Base-by-base conservation (phyloP, 768 basidiomycete genomes). In the Lactarius sanguifluus region DNA sequence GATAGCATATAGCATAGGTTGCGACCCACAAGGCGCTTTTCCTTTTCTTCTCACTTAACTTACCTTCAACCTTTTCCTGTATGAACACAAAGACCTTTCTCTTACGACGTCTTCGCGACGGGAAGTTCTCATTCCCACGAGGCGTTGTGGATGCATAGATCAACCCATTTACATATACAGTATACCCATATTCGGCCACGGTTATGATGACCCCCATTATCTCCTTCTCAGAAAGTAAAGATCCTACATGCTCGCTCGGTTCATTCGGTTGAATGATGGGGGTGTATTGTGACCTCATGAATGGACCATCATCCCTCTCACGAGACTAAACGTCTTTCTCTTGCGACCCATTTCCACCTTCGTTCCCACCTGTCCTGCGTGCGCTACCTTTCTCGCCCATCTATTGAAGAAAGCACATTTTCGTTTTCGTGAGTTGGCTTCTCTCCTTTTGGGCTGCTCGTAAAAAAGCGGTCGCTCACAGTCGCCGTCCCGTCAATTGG, bases 381-480 rank as follows among this genome's bases (percentile, higher is more conserved):
- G 8, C 60, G 20, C 23, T 16, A 25, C 47, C 28, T 5, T 58
- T 16, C 40, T 34, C 16, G 45, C 45, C n/a, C 8, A 1, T 32
- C 20, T 66, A 50, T 59, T 30, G 20, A 12, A 13, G 9, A n/a
- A 54, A 54, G 40, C 45, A 16, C 40, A 32, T 16, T 45, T 28
- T 41, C 55, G 30, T 40, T 15, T 16, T 15, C 15, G 38, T 58
- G 45, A 34, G 47, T 45, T 8, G 32, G 54, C 34, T 13, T 10
- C 28, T 62, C n/a, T 32, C 54, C 16, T 6, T 3, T 57, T 38
- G 28, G 15, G 30, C 18, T 62, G 12, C 2, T 54, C 5, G 40
- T 10, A 67, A 59, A 43, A 58, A 61, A 30, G 56, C 36, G 25
- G 20, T 57, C 36, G 41, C 20, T 6, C 45, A 32, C 32, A 23